Base-by-base conservation (phyloP, 176 grass and related monocot genomes). In the Raddia distichophylla region DNA sequence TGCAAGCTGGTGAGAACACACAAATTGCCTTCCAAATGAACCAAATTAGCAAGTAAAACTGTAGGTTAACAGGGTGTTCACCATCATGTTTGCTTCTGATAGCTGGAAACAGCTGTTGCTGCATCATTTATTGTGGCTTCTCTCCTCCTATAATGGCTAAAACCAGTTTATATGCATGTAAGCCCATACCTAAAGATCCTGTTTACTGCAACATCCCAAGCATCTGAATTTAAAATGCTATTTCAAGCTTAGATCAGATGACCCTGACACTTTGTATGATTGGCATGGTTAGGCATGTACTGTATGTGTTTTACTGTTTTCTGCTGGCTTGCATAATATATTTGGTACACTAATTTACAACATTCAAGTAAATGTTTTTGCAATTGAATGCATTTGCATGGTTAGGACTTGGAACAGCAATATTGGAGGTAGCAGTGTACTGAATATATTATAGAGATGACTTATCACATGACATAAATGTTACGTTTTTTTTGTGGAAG, bases 211-310 rank as follows among this genome's bases (percentile, higher is more conserved):
- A 6, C 42, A 45, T 40, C 17, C 32, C 27, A n/a, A 55, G 3
- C 3, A 4, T 54, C 51, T 64, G 15, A 48, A 65, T 55, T 34
- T 15, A 27, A 15, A 7, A 10, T n/a, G n/a, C 53, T 64, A n/a
- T 64, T n/a, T 78, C 75, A 65, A 52, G 46, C 76, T 78, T 16
- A 78, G 27, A 17, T 13, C 48, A 13, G 6, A 10, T 73, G 16
- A 6, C 51, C 54, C 1, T 54, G 54, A 33, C 2, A 2, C 19
- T 22, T 10, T 15, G 7, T 64, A 12, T 10, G 9, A 65, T 52
- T 78, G 19, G 14, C 46, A 19, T 19, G 22, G 47, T 51, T 78
- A 37, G 8, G 10, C 8, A 5, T 11, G 2, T 37, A 40, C 33
- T 64, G 11, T n/a, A 3, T 78, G 46, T 8, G 10, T 51, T 45